These are phyloP conservation scores for Diaporthe batatas DNA, from an alignment of 2,329 filamentous ascomycete genomes.

Conservation along the genomic window DNA sequence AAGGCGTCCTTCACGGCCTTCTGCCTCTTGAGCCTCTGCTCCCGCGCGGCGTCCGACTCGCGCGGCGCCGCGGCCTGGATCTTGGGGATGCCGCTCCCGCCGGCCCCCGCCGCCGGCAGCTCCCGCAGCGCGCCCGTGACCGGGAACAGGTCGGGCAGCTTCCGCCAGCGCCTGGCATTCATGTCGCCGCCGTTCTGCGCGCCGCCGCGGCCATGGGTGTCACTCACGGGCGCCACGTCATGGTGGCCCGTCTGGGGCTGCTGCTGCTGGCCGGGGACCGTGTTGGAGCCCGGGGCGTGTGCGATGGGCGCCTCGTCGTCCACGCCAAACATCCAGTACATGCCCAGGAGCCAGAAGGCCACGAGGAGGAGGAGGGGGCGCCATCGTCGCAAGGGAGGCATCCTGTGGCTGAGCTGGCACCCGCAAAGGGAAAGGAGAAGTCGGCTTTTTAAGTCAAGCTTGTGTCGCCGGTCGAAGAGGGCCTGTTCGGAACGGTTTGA, in stretches of 20 bases:
- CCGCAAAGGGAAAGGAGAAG: neutral
- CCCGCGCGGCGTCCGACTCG: conserved; percentile 53
- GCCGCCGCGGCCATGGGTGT: conserved; percentile 29
- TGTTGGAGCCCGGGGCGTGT: conserved; percentile 40
- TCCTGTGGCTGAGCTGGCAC: conserved; percentile 9
- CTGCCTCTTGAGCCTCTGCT: conserved; percentile 55
- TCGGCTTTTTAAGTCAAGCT: neutral
- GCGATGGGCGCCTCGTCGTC: conserved; percentile 35
- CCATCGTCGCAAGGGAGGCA: conserved; percentile 41
- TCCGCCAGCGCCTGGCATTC: conserved; percentile 48
- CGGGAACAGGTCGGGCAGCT: conserved; percentile 52
- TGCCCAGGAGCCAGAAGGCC: conserved; percentile 38
- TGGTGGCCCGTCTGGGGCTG: conserved; percentile 38
- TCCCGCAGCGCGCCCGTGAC: conserved; percentile 47
- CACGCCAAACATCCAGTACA: conserved; percentile 39
- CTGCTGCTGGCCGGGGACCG: conserved; percentile 16
- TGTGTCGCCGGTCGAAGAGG: neutral
- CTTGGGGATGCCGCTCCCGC: conserved; percentile 56
- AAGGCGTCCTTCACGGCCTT: conserved; percentile 65
- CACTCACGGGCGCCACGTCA: conserved; percentile 25
- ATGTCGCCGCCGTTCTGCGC: conserved; percentile 36
- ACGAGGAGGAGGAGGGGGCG: conserved; percentile 40
- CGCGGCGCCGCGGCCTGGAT: conserved; percentile 71
- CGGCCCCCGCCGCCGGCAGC: conserved; percentile 51
- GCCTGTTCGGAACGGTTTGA: neutral